A percentile compares a stretch with the other conserved stretches of the same genome.
phyloP scores from a whole-genome alignment of 1,284 basidiomycete genomes.

The Cryptococcus sp. region DNA sequence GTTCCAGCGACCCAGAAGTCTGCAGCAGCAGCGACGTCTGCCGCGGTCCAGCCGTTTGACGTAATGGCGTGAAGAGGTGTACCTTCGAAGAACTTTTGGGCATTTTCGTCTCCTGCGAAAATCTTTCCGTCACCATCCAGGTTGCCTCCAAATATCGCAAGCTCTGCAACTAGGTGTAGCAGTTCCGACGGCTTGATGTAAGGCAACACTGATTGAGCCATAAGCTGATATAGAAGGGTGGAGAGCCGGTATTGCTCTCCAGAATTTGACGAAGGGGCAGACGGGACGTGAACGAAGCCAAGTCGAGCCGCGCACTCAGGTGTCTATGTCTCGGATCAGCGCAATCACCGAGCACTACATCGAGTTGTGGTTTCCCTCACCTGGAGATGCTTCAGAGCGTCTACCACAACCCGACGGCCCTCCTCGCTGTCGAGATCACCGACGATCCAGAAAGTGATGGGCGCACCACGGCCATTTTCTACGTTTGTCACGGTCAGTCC shows the following conservation, averaged over 20 bases:
- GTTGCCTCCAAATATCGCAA: slow-evolving; percentile 29
- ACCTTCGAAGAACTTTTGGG: slow-evolving; percentile 9
- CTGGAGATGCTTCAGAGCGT: slow-evolving; percentile 64
- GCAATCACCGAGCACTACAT: too few relatives aligned
- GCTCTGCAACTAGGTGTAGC: slow-evolving; percentile 36
- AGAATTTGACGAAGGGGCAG: slow-evolving; percentile 10
- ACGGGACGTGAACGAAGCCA: slow-evolving; percentile 52
- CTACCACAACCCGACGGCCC: slow-evolving; percentile 62
- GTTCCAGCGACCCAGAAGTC: slow-evolving; percentile 45
- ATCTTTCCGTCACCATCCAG: slow-evolving; percentile 23
- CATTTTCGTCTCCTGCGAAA: slow-evolving; percentile 4
- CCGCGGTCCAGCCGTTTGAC: slow-evolving; percentile 1
- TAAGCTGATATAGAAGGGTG: slow-evolving; percentile 44
- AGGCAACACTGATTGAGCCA: slow-evolving; percentile 28
- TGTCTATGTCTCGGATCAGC: slow-evolving; percentile 17
- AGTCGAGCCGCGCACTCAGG: slow-evolving; percentile 44
- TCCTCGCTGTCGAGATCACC: slow-evolving; percentile 72
- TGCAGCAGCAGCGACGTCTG: slow-evolving; percentile 36
- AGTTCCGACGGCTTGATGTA: slow-evolving; percentile 34
- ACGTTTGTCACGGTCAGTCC: neutral
- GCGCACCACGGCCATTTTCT: slow-evolving; percentile 28
- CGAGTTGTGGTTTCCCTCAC: slow-evolving; percentile 60
- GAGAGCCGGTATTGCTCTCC: slow-evolving; percentile 32
- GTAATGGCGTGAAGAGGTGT: slow-evolving; percentile 9
- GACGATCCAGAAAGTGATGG: slow-evolving; percentile 66